Evolutionary conservation across 1,284 basidiomycete genomes (phyloP), one percentile per base, ranked within the genome.

Genomic region (Trametes pubescens): DNA sequence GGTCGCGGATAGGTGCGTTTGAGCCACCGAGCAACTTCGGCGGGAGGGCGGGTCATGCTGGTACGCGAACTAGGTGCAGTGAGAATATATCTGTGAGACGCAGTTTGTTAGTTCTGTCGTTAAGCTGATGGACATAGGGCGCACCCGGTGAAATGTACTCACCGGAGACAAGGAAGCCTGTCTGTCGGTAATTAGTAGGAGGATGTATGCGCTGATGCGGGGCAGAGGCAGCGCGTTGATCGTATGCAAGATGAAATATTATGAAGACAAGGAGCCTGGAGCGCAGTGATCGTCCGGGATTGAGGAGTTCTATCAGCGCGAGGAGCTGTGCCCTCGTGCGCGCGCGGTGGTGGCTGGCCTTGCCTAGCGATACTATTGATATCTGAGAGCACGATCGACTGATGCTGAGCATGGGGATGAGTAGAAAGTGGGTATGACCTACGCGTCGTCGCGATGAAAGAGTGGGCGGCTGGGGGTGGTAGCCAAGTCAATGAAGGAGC

Each of bases 1-100:
- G 88, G 88, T 56, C 77, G 82, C 35, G 82, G 83, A 74, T 87
- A 88, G 38, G 80, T 73, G 24, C 73, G 71, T 8, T 80, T 73
- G 11, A 88, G 74, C 82, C 84, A 89, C 26, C 78, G 73, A 6
- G 69, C 56, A 26, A 84, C 73, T 65, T 76, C 71, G 44, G 61
- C 61, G 32, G 79, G 79, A 29, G 69, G 68, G 6, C 65, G 67
- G 29, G 65, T 18, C 67, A 69, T 69, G 29, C n/a, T 52, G 26
- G 40, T 21, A 21, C 11, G 21, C 22, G 13, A 21, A 21, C 18
- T 22, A 51, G 47, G 24, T 11, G 5, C n/a, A 26, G 51, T 22
- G 34, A 5, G 11, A 29, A 26, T 34, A 32, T 49, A 34, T 40
- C 47, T 26, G 18, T 54, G 21, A 13, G 21, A 21, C 35, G 13